Evolutionary conservation across 306 rosid species (phyloP), one percentile per base, ranked within the genome.

Genomic region (Styphnolobium japonicum): DNA sequence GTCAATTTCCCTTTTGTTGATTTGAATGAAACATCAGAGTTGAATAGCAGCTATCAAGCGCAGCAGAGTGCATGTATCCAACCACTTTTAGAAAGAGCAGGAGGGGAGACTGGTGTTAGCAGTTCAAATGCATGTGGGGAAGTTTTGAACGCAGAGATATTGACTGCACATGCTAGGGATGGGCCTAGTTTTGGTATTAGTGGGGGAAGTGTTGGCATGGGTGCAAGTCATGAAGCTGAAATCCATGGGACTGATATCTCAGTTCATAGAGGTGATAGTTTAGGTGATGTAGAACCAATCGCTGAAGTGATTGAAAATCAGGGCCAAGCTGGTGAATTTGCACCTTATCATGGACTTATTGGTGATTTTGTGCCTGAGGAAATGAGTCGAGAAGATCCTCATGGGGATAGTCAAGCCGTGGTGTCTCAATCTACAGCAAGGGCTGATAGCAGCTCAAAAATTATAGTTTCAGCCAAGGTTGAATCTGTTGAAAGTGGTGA

Each of bases 161-260:
- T 87, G 65, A 91, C 96, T 80, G 91, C 88, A 56, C 93, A 85
- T 36, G 94, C 91, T 63, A 87, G 93, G 82, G 99, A 91, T 82
- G 97, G 93, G 53, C 81, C 93, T 75, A 95, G 99, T 84, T 86
- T 95, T 52, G 99, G 99, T 85, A 83, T 96, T 77, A 96, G 99
- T 78, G 99, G 94, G 11, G 99, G 97, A 70, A 96, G 99, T 88
- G 97, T 96, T 64, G 99, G 99, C 69, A 96, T 96, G 98, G 93
- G 98, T 81, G 97, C 96, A 45, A 93, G 99, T 81, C 96, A 96
- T 72, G 99, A 96, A 87, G 98, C 99, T 76, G 99, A 96, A 85
- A 96, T 96, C 75, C 99, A 91, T 46, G 99, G 99, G 77, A 88
- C 92, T 56, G 98, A 91, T 82, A 87, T 86, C 75, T 93, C 97